These are phyloP conservation scores for Amaranthus cruentus DNA, from an alignment of 148 eudicot species.

Conservation along the genomic window DNA sequence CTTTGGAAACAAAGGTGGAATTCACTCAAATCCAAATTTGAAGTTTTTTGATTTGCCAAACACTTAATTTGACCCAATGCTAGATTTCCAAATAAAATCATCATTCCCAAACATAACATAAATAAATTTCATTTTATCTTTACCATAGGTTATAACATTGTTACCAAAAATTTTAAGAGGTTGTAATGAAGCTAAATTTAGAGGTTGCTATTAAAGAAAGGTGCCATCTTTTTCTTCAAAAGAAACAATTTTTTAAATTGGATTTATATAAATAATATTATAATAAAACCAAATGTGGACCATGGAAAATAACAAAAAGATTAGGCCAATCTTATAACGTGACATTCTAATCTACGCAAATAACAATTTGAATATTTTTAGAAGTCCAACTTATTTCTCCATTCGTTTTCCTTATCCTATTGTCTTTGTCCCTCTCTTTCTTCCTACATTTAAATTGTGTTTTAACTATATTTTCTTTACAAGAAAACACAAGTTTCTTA, in stretches of 20 bases:
- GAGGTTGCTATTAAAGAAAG: background rate
- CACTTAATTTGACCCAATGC: too few relatives aligned
- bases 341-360: constrained; percentile 29
- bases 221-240: background rate
- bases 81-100: too few relatives aligned
- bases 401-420: constrained; percentile 27
- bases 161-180: too few relatives aligned
- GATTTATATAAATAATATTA: background rate
- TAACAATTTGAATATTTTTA: background rate
- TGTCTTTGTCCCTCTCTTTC: background rate
- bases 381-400: constrained; percentile 18
- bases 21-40: too few relatives aligned
- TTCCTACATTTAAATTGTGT: too few relatives aligned
- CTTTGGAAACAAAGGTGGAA: too few relatives aligned
- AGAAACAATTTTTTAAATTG: background rate
- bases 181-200: too few relatives aligned
- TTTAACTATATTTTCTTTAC: background rate
- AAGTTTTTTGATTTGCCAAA: too few relatives aligned
- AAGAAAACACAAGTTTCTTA: background rate
- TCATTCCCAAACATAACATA: too few relatives aligned
- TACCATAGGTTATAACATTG: too few relatives aligned
- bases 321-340: constrained; percentile 17
- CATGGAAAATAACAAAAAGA: constrained; percentile 10
- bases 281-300: constrained; percentile 5
- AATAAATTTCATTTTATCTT: too few relatives aligned